Conservation (phyloP, 2,329 filamentous ascomycete genomes). For the Pseudocercospora cruenta region DNA sequence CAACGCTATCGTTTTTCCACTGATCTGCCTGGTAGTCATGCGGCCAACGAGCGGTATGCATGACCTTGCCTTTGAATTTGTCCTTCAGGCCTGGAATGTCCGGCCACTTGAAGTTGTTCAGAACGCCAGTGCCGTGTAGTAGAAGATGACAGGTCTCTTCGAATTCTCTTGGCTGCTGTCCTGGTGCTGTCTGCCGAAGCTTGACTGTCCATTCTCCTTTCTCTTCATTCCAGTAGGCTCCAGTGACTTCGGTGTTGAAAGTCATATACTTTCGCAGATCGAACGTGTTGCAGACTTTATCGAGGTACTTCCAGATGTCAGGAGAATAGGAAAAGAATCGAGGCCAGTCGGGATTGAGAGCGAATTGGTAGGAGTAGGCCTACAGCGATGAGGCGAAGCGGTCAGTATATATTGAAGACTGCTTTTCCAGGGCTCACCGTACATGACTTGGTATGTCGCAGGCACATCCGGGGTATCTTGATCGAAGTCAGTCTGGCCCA, state of each 20-base stretch:
- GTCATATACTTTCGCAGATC: constrained; percentile 57
- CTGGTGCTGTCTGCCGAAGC: constrained; percentile 45
- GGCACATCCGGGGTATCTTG: constrained; percentile 40
- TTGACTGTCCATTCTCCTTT: constrained; percentile 55
- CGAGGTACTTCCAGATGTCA: constrained; percentile 54
- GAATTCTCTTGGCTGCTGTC: constrained; percentile 43
- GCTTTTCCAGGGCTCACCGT: neutral
- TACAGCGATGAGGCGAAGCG: neutral
- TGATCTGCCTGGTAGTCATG: constrained; percentile 49
- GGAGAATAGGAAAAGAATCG: constrained; percentile 51
- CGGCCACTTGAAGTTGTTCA: constrained; percentile 39
- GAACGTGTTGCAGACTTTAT: constrained; percentile 54
- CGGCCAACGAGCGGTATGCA: constrained; percentile 53
- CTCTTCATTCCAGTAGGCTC: constrained; percentile 55
- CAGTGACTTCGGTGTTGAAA: constrained; percentile 54
- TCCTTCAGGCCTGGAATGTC: constrained; percentile 47
- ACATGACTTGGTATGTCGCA: constrained; percentile 50
- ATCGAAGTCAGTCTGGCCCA: neutral
- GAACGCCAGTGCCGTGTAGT: constrained; percentile 49
- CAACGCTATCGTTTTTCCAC: constrained; percentile 49
- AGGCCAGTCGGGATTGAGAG: constrained; percentile 50
- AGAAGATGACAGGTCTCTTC: constrained; percentile 50
- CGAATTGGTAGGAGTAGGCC: constrained; percentile 25
- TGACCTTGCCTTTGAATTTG: constrained; percentile 48
- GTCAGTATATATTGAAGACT: neutral